Evolutionary conservation across 208 protist genomes (phyloP).

Genomic region (Acanthamoeba lenticulata): DNA sequence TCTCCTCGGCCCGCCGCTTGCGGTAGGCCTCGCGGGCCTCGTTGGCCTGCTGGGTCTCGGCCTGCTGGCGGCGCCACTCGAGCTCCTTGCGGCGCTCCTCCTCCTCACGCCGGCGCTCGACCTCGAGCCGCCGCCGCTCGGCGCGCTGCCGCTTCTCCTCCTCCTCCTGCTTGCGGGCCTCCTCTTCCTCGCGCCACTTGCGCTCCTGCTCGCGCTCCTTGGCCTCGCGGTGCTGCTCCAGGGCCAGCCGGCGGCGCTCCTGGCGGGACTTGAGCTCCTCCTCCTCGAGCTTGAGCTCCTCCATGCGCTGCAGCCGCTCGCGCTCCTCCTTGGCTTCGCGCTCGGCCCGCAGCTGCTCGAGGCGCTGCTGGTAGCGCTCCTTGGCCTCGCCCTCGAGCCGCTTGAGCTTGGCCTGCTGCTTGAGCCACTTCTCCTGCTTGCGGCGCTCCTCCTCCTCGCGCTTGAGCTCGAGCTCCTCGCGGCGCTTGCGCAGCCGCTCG

Average conservation of each 20-base stretch:
- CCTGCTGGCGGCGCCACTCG: slow-evolving; percentile 18
- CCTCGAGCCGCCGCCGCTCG: slow-evolving; percentile 13
- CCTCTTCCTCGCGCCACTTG: slow-evolving; percentile 28
- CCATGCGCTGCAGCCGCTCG: slow-evolving; percentile 17
- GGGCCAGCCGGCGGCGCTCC: neutral
- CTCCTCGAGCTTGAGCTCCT: slow-evolving; percentile 63
- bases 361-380: slow-evolving; percentile 38
- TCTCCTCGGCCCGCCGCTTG: neutral
- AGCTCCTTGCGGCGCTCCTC: slow-evolving; percentile 47
- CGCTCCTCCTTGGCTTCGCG: slow-evolving; percentile 36
- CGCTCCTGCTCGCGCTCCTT: slow-evolving; percentile 22
- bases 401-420: slow-evolving; percentile 57
- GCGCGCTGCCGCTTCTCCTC: neutral
- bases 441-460: slow-evolving; percentile 4
- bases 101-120: slow-evolving; percentile 31
- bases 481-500: slow-evolving; percentile 32
- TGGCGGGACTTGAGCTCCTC: neutral
- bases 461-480: slow-evolving; percentile 29
- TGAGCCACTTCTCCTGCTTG: slow-evolving; percentile 33
- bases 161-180: neutral
- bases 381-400: slow-evolving; percentile 45
- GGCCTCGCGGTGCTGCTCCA: neutral
- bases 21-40: slow-evolving; percentile 38
- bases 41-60: slow-evolving; percentile 13
- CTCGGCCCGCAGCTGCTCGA: slow-evolving; percentile 59